Conservation (phyloP, 1,139 yeast genomes). For the Blastobotrys apis region DNA sequence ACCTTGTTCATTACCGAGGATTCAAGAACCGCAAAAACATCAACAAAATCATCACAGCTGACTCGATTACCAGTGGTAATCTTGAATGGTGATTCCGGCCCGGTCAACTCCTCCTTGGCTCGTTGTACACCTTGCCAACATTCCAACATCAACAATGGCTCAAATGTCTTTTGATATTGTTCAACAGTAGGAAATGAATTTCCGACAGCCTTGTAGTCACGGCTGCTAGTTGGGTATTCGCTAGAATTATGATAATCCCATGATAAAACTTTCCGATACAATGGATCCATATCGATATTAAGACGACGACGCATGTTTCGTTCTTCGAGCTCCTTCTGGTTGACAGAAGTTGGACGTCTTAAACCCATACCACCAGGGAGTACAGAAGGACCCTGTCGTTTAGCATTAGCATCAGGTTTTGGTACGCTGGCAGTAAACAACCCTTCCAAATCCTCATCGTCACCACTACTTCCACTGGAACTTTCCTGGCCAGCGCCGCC, state of each 20-base stretch:
- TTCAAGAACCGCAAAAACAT: slow-evolving; percentile 73
- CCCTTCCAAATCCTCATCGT: slow-evolving; percentile 26
- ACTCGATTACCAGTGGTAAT: slow-evolving; percentile 73
- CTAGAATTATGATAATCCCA: slow-evolving; percentile 69
- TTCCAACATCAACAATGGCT: slow-evolving; percentile 79
- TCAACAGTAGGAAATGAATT: slow-evolving; percentile 51
- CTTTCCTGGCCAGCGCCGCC: too few species aligned
- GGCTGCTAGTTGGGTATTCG: slow-evolving; percentile 53
- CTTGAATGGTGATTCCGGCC: slow-evolving; percentile 63
- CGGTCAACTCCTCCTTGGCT: slow-evolving; percentile 53
- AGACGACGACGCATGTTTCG: slow-evolving; percentile 76
- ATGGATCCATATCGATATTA: slow-evolving; percentile 70
- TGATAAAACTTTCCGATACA: slow-evolving; percentile 61
- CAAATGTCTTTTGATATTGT: slow-evolving; percentile 64
- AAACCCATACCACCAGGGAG: too few species aligned
- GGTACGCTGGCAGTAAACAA: slow-evolving; percentile 22
- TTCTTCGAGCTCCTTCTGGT: slow-evolving; percentile 55
- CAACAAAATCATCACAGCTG: slow-evolving; percentile 82
- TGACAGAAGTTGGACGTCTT: neutral
- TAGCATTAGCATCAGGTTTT: slow-evolving; percentile 1
- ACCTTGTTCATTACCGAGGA: slow-evolving; percentile 49
- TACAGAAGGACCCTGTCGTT: neutral
- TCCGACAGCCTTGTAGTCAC: slow-evolving; percentile 40
- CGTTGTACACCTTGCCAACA: slow-evolving; percentile 90
- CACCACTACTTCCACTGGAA: neutral